These are phyloP conservation scores for Grosmannia serpens DNA, from an alignment of 2,329 filamentous ascomycete genomes.

Conservation along the genomic window DNA sequence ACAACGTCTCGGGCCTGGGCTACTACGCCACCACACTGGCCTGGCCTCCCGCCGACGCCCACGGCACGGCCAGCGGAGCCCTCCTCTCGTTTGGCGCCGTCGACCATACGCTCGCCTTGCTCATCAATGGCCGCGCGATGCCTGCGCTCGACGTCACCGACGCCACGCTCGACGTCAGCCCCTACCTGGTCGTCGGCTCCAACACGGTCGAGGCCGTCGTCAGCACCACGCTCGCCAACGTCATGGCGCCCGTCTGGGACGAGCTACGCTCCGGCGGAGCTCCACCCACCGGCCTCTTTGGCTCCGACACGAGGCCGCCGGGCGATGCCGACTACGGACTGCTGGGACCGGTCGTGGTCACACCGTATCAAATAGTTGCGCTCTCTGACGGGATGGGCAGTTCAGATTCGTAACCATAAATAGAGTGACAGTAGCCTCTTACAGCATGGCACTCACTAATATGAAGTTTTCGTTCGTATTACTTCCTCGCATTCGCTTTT, in stretches of 20 bases:
- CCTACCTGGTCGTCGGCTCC: background rate
- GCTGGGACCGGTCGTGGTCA: background rate
- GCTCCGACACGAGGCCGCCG: slow-evolving; percentile 1
- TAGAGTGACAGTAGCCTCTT: too few relatives aligned
- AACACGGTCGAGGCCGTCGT: slow-evolving; percentile 4
- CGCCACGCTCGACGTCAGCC: slow-evolving; percentile 1
- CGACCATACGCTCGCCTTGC: slow-evolving; percentile 1
- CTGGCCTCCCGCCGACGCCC: background rate
- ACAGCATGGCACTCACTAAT: too few relatives aligned
- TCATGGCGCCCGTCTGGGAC: slow-evolving; percentile 3
- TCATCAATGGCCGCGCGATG: slow-evolving; percentile 4
- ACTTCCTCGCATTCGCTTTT: too few relatives aligned
- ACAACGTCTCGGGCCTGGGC: slow-evolving; percentile 7
- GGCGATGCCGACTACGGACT: slow-evolving; percentile 2
- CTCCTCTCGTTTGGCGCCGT: slow-evolving; percentile 6
- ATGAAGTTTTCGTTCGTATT: too few relatives aligned
- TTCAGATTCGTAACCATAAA: too few relatives aligned
- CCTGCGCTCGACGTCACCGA: slow-evolving; percentile 5
- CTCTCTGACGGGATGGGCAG: background rate
- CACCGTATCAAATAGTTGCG: background rate
- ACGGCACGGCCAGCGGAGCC: background rate
- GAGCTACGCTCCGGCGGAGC: background rate
- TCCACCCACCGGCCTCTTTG: background rate
- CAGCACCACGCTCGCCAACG: slow-evolving; percentile 5
- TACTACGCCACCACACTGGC: slow-evolving; percentile 1